Evolutionary conservation across 1,284 basidiomycete species (phyloP), one percentile per base, ranked within the genome.

Genomic region (Ustilago loliicola): DNA sequence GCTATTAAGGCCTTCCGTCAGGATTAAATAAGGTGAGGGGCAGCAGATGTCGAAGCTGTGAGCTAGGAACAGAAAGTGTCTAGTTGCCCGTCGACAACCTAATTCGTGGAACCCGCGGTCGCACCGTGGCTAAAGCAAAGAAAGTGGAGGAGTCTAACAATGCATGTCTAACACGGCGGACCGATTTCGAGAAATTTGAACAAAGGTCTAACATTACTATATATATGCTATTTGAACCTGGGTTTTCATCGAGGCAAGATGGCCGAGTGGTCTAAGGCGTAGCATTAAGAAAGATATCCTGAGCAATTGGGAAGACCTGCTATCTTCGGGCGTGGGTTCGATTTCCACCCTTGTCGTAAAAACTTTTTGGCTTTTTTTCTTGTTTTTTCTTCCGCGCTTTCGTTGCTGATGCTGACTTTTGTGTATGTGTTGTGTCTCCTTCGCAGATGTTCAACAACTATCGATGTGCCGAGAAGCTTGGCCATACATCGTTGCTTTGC

Each of bases 301-400:
- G 72, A 32, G 55, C 9, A 40, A 34, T 30, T 54, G 40, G 59
- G 52, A 61, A 50, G 21, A 63, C 50, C 73, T 71, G 68, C 73
- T 76, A 72, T 82, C 80, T 82, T 82, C 80, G 81, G 81, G 81
- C 82, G 82, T 82, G 82, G 82, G 81, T 83, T 82, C 77, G 82
- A 82, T 81, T 83, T 80, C 81, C 82, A 81, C 82, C 80, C 75
- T 83, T 80, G 79, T 83, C 80, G 82, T 58, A 1, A 60, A n/a
- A 25, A 36, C 23, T 36, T 72, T 61, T 61, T 56, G 15, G 19
- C 13, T 25, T 59, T 47, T 38, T 30, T 30, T 56, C 1, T 1
- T 50, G 15, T 52, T 21, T 62, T 57, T 57, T 56, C 21, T 19
- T 29, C 9, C 9, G 8, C 7, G 3, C 17, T 50, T 29, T 52